Conservation (phyloP, 192 early-diverging fungal species). For the Coemansia sp. region DNA sequence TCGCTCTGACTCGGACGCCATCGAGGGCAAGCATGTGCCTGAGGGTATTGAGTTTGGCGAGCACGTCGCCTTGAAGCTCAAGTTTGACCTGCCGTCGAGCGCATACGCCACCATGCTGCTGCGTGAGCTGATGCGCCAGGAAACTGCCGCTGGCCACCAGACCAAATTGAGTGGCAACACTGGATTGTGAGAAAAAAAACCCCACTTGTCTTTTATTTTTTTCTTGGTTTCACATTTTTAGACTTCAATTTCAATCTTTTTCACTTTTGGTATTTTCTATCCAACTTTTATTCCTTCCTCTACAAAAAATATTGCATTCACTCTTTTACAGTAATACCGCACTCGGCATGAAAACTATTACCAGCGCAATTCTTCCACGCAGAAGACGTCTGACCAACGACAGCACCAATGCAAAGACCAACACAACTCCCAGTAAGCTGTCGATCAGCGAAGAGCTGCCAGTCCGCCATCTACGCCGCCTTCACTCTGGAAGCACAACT, state of each 20-base stretch:
- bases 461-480: neutral
- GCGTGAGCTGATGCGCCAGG: slow-evolving; percentile 79
- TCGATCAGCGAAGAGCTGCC: slow-evolving; percentile 9
- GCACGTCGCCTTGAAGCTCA: slow-evolving; percentile 71
- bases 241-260: neutral
- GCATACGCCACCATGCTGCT: slow-evolving; percentile 98
- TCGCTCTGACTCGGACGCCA: slow-evolving; percentile 66
- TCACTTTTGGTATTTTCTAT: neutral
- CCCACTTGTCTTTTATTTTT: neutral
- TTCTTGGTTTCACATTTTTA: neutral
- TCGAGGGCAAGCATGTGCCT: slow-evolving; percentile 58
- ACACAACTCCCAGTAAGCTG: slow-evolving; percentile 13
- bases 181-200: neutral
- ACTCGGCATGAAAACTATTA: slow-evolving; percentile 31
- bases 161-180: slow-evolving; percentile 29
- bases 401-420: slow-evolving; percentile 3
- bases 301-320: neutral
- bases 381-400: slow-evolving; percentile 24
- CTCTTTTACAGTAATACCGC: neutral
- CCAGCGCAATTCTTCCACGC: slow-evolving; percentile 45
- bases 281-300: neutral
- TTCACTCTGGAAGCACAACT: slow-evolving; percentile 16
- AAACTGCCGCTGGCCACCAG: slow-evolving; percentile 66
- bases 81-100: slow-evolving; percentile 79
- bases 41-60: slow-evolving; percentile 63